Evolutionary conservation across 2,329 filamentous ascomycete genomes (phyloP), one percentile per base, ranked within the genome.

Genomic region (Seiridium cupressi): DNA sequence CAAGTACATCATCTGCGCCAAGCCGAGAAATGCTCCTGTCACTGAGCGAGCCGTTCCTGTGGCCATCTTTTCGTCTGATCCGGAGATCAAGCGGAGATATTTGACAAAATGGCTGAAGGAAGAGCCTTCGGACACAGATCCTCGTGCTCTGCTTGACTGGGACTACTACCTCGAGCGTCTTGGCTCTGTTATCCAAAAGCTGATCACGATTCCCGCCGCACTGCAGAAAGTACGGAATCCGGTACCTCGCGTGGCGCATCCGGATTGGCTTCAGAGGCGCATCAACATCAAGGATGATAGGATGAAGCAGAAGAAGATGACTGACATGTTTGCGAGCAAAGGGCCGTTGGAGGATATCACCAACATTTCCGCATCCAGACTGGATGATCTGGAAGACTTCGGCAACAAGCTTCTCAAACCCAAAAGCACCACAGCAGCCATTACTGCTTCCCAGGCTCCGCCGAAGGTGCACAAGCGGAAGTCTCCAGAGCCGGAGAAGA

Each of bases 231-330:
- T 99, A 59, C 86, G 89, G 58, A 99, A 99, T 70, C 95, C 95
- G 0, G 94, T 98, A 1, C 96, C 95, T 11, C 84, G 96, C 65
- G 92, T 99, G 10, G 83, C 91, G 5, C 96, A 99, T 76, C 95
- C 95, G 0, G 96, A 99, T 58, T 99, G 95, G 95, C 84, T 99
- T 40, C 93, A 97, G 69, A 87, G 92, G 61, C 85, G 94, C 57
- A 97, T 99, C 75, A 92, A 95, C 66, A 89, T 90, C 74, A 98
- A 97, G 74, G 95, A 99, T 60, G 95, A 99, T 77, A 93, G 90
- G 72, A 89, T 98, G 82, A 97, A 99, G 80, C 95, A 99, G 77
- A 96, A 93, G 79, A 99, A 99, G 78, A 90, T 99, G 81, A 99
- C 94, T 0, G 95, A 98, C 70, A 80, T 97, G 67, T 97, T 99